phyloP scores from a whole-genome alignment of 192 early-diverging fungal genomes.

The Globomyces pollinis-pini region DNA sequence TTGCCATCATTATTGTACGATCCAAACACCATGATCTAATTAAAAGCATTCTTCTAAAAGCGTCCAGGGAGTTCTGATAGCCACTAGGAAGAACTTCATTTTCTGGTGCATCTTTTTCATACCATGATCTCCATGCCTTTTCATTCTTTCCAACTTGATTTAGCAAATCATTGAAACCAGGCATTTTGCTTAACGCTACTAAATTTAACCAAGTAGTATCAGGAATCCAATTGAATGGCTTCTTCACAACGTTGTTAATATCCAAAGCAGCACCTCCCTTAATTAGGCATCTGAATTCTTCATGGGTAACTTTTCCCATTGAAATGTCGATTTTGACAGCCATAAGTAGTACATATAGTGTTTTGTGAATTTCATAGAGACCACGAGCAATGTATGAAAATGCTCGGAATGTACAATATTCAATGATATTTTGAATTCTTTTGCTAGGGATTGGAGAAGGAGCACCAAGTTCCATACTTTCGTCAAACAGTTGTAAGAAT shows the following conservation, averaged over 20 bases:
- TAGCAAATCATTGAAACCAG: constrained; percentile 53
- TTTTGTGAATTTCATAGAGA: constrained; percentile 58
- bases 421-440: constrained; percentile 60
- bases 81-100: constrained; percentile 54
- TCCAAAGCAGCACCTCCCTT: constrained; percentile 60
- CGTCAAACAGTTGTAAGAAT: constrained; percentile 60
- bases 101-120: constrained; percentile 58
- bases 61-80: constrained; percentile 52
- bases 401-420: constrained; percentile 54
- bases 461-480: constrained; percentile 55
- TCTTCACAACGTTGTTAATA: constrained; percentile 58
- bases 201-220: constrained; percentile 63
- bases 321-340: constrained; percentile 58
- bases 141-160: constrained; percentile 63
- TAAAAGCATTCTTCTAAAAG: constrained; percentile 50
- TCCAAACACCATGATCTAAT: constrained; percentile 56
- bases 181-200: constrained; percentile 54
- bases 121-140: constrained; percentile 58
- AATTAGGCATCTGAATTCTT: constrained; percentile 59
- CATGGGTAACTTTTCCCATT: constrained; percentile 40
- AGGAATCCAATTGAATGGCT: constrained; percentile 63
- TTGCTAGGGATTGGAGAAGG: constrained; percentile 60
- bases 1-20: constrained; percentile 57
- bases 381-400: constrained; percentile 53
- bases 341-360: constrained; percentile 51